Conservation (phyloP, 208 protist genomes). For the Leishmania guyanensis region DNA sequence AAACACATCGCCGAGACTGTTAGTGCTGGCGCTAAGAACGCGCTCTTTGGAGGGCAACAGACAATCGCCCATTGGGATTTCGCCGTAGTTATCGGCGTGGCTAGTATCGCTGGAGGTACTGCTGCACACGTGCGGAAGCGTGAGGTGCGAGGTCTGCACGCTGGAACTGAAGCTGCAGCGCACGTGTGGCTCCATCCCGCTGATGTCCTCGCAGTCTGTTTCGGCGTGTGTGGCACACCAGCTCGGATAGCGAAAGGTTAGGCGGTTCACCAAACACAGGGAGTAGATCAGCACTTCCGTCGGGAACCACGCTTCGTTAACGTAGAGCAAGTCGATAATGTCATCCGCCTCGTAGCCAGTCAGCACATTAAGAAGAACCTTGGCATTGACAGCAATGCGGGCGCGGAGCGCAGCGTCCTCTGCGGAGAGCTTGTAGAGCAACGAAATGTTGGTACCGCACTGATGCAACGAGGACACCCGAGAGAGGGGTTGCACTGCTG, state of each 20-base stretch:
- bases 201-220: conserved; percentile 11
- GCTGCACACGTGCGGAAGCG: conserved; percentile 24
- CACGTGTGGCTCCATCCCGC: conserved; percentile 10
- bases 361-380: conserved; percentile 21
- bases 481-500: neutral
- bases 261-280: conserved; percentile 51
- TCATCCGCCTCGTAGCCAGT: conserved; percentile 38
- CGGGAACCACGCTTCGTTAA: conserved; percentile 37
- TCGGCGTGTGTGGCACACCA: conserved; percentile 22
- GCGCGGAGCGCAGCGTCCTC: conserved; percentile 19
- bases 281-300: conserved; percentile 40
- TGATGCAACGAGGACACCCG: neutral
- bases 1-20: conserved; percentile 28
- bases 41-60: conserved; percentile 1
- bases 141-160: neutral
- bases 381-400: conserved; percentile 20
- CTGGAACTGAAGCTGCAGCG: neutral
- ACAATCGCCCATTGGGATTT: neutral
- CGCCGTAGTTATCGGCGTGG: conserved; percentile 11
- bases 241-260: conserved; percentile 32
- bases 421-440: conserved; percentile 15
- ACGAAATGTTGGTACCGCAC: neutral
- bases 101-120: conserved; percentile 31
- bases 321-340: conserved; percentile 38
- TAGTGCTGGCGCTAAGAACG: conserved; percentile 18